A percentile compares a stretch with the other conserved stretches of the same genome.
Conservation (phyloP, 257 asterid genomes). For the Coffea canephora region DNA sequence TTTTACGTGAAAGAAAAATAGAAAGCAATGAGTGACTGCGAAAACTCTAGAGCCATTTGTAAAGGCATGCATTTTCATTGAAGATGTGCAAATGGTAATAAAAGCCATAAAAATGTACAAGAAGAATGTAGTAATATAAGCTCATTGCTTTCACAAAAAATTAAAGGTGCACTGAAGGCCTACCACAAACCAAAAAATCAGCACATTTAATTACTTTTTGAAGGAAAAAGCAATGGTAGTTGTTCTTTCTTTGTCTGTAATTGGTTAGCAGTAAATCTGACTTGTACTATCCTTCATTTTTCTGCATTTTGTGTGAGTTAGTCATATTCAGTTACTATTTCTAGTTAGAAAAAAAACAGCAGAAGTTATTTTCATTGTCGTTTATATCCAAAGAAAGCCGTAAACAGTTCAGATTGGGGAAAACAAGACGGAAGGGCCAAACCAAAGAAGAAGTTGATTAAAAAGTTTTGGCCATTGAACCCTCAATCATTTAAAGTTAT, state of each 20-base stretch:
- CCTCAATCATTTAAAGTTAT: background rate
- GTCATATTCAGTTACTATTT: too few relatives aligned
- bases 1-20: too few relatives aligned
- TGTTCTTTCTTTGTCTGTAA: too few relatives aligned
- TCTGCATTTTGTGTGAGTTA: background rate
- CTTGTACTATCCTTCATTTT: background rate
- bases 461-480: slow-evolving; percentile 6
- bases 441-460: background rate
- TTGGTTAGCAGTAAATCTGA: background rate
- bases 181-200: background rate
- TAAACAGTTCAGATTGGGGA: background rate
- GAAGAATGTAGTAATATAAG: background rate
- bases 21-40: background rate
- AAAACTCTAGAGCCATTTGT: background rate
- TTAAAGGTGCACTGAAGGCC: background rate
- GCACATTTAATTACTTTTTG: background rate
- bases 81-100: background rate
- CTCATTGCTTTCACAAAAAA: background rate
- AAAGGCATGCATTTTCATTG: background rate
- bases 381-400: background rate
- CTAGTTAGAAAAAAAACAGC: too few relatives aligned
- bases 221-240: too few relatives aligned
- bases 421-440: background rate
- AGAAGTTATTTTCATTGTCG: background rate
- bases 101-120: background rate